Evolutionary conservation across 345 rosid genomes (phyloP).

Genomic region (Noccaea caerulescens): DNA sequence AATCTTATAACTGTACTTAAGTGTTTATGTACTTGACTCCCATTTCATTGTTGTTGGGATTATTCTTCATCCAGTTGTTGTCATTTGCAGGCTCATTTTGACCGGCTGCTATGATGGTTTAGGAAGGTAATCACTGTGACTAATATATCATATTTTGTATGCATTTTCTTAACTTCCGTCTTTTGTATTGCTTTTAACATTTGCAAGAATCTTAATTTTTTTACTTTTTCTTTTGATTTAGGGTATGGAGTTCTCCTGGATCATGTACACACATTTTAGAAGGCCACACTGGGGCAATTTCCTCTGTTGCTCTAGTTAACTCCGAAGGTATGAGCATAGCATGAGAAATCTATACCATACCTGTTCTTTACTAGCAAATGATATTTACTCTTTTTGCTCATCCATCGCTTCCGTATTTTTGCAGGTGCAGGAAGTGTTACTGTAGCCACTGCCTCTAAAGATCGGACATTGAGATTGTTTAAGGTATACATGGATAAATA

Average conservation of each 20-base stretch:
- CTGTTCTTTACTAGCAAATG: not conserved
- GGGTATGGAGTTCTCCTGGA: slow-evolving; percentile 84
- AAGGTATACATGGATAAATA: slow-evolving; percentile 60
- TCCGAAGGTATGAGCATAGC: slow-evolving; percentile 54
- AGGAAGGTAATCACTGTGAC: slow-evolving; percentile 61
- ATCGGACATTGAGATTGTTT: slow-evolving; percentile 85
- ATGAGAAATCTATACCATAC: not conserved
- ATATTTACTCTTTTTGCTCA: not conserved
- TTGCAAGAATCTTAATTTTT: slow-evolving; percentile 16
- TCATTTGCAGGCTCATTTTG: slow-evolving; percentile 77
- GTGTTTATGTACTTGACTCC: not conserved
- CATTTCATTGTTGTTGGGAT: not conserved
- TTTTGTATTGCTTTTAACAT: slow-evolving; percentile 15
- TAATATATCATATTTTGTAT: not conserved
- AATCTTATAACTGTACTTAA: not conserved
- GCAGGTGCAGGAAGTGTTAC: slow-evolving; percentile 55
- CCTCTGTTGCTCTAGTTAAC: slow-evolving; percentile 66
- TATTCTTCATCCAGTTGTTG: slow-evolving; percentile 1
- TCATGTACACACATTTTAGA: slow-evolving; percentile 75
- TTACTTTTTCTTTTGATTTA: slow-evolving; percentile 32
- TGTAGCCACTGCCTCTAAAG: slow-evolving; percentile 91
- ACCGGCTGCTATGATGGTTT: slow-evolving; percentile 86
- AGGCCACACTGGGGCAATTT: slow-evolving; percentile 77
- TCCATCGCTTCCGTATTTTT: not conserved
- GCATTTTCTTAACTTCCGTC: not conserved